A percentile compares a stretch with the other conserved stretches of the same genome.
Conservation (phyloP, 1,284 basidiomycete species). For the Anthracocystis panici-leucophaei region DNA sequence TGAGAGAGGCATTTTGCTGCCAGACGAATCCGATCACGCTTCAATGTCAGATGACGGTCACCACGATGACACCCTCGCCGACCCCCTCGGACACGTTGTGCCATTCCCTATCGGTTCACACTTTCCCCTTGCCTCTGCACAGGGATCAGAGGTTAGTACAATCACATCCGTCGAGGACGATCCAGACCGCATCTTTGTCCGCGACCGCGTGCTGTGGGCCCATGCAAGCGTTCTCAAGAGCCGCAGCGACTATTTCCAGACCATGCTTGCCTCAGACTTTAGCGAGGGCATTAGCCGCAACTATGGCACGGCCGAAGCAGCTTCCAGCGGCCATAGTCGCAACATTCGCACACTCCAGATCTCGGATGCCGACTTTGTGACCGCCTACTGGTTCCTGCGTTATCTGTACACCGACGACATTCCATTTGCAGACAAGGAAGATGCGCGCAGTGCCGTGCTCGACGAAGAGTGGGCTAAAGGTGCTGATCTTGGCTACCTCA, state of each 20-base stretch:
- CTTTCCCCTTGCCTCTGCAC: slow-evolving; percentile 17
- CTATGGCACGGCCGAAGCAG: slow-evolving; percentile 18
- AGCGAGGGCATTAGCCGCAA: slow-evolving; percentile 52
- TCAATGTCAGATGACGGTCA: slow-evolving; percentile 21
- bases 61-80: neutral
- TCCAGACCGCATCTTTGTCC: slow-evolving; percentile 51
- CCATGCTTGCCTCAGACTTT: slow-evolving; percentile 80
- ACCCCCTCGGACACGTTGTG: slow-evolving; percentile 4
- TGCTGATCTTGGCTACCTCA: slow-evolving; percentile 18
- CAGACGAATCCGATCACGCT: neutral
- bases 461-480: slow-evolving; percentile 61
- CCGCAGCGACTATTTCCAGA: slow-evolving; percentile 82
- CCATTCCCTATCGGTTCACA: slow-evolving; percentile 42
- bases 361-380: slow-evolving; percentile 84
- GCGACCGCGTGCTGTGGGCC: slow-evolving; percentile 77
- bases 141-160: slow-evolving; percentile 16
- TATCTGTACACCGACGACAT: slow-evolving; percentile 80
- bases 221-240: slow-evolving; percentile 73
- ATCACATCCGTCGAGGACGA: slow-evolving; percentile 22
- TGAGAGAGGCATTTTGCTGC: slow-evolving; percentile 57
- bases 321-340: slow-evolving; percentile 13
- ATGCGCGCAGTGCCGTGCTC: slow-evolving; percentile 57
- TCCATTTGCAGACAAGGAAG: slow-evolving; percentile 60
- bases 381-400: slow-evolving; percentile 84
- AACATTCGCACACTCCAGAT: slow-evolving; percentile 75